These are phyloP conservation scores for Grifola frondosa DNA, from an alignment of 1,284 basidiomycete genomes.

Conservation along the genomic window DNA sequence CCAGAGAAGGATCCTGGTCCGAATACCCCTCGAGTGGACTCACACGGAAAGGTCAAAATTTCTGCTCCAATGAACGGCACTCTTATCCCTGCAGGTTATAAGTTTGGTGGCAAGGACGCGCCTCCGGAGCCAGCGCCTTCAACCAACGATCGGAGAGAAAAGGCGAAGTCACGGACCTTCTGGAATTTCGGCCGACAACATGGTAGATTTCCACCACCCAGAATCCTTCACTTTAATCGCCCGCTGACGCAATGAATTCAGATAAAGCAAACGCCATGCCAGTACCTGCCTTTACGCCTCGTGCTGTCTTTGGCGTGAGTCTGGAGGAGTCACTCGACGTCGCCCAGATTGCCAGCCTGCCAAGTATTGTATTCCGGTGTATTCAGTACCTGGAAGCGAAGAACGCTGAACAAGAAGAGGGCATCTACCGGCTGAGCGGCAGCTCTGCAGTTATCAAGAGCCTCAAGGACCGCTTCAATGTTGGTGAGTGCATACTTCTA, in stretches of 20 bases:
- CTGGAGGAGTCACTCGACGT: constrained; percentile 88
- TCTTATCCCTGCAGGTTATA: constrained; percentile 85
- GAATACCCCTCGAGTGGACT: constrained; percentile 34
- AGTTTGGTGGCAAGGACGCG: constrained; percentile 75
- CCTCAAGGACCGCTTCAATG: constrained; percentile 91
- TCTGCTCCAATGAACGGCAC: constrained; percentile 87
- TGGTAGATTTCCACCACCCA: constrained; percentile 32
- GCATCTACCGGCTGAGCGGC: constrained; percentile 94
- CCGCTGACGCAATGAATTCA: constrained; percentile 14
- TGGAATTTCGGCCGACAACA: constrained; percentile 77
- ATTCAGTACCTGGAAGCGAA: constrained; percentile 90
- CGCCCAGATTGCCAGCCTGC: constrained; percentile 86
- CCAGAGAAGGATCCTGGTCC: constrained; percentile 50
- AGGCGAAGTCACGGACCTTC: constrained; percentile 86
- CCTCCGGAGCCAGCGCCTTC: constrained; percentile 38
- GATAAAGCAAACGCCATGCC: constrained; percentile 39
- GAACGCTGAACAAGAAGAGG: constrained; percentile 94
- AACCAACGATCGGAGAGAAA: constrained; percentile 71
- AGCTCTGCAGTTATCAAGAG: constrained; percentile 93
- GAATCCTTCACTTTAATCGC: constrained; percentile 13
- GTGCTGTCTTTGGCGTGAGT: constrained; percentile 88
- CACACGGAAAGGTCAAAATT: constrained; percentile 72
- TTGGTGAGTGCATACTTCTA: constrained; percentile 48
- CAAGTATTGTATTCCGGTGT: constrained; percentile 92
- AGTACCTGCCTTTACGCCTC: constrained; percentile 48